phyloP scores from a whole-genome alignment of 768 basidiomycete species.

The Rhizopogon vinicolor region DNA sequence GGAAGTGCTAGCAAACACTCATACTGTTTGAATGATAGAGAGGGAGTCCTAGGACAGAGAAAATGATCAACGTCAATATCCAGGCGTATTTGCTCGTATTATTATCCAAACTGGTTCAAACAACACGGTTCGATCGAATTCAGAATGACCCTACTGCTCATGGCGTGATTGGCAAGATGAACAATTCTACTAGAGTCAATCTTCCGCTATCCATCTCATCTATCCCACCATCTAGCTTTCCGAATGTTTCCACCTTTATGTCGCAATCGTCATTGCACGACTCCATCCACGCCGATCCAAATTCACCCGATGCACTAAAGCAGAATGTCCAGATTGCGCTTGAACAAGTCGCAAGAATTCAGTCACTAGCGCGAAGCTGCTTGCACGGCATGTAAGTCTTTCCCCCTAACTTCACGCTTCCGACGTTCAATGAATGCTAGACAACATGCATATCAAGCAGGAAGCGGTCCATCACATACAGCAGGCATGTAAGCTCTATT shows the following conservation, averaged over 20 bases:
- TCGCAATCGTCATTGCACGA: conserved; percentile 21
- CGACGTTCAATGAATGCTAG: conserved; percentile 25
- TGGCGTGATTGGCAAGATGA: conserved; percentile 5
- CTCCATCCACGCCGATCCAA: conserved; percentile 38
- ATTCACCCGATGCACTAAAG: conserved; percentile 59
- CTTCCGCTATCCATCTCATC: conserved; percentile 15
- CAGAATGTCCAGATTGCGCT: conserved; percentile 47
- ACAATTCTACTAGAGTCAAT: neutral
- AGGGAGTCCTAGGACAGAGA: neutral
- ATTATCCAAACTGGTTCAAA: neutral
- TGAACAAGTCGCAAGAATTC: conserved; percentile 45
- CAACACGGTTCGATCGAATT: neutral
- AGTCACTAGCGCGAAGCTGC: conserved; percentile 43
- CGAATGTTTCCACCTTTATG: conserved; percentile 13
- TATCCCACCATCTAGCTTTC: conserved; percentile 10
- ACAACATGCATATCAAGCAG: conserved; percentile 57
- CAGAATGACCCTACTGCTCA: no score
- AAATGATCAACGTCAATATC: neutral
- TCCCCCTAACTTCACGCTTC: no score
- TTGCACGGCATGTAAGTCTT: conserved; percentile 49
- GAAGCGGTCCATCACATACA: conserved; percentile 49
- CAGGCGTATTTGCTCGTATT: neutral
- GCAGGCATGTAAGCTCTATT: conserved; percentile 34
- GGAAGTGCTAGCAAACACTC: neutral
- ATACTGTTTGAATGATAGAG: neutral